Conservation (phyloP, 2,329 filamentous ascomycete species). For the Exophiala aquamarina region DNA sequence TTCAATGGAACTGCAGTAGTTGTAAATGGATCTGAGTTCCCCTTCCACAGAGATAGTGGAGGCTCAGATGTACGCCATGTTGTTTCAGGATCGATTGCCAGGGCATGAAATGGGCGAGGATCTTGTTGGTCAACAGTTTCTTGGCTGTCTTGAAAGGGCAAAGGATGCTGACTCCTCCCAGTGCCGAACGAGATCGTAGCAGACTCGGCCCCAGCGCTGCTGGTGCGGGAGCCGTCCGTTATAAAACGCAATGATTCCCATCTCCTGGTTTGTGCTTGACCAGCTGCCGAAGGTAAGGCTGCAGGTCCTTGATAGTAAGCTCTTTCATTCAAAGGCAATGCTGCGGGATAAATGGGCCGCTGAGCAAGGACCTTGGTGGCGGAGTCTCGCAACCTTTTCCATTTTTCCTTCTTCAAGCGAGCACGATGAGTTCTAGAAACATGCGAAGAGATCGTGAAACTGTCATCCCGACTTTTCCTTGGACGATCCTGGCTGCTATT, state of each 20-base stretch:
- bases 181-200: neutral
- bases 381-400: slow-evolving; percentile 7
- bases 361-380: slow-evolving; percentile 10
- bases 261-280: too few species aligned
- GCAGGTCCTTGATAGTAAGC: too few species aligned
- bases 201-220: too few species aligned
- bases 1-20: slow-evolving; percentile 7
- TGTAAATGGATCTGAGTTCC: slow-evolving; percentile 17
- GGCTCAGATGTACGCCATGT: neutral
- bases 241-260: too few species aligned
- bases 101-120: neutral
- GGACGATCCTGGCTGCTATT: slow-evolving; percentile 11
- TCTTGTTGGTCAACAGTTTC: slow-evolving; percentile 12
- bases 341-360: slow-evolving; percentile 1
- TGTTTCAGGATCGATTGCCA: too few species aligned
- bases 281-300: too few species aligned
- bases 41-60: slow-evolving; percentile 4
- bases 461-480: slow-evolving; percentile 7
- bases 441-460: slow-evolving; percentile 18
- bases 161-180: slow-evolving; percentile 4
- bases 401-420: slow-evolving; percentile 11
- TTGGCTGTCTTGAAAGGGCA: slow-evolving; percentile 13
- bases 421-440: slow-evolving; percentile 16
- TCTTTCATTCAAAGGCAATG: neutral
- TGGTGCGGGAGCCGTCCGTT: too few species aligned